Evolutionary conservation across 2,329 filamentous ascomycete species (phyloP), one percentile per base, ranked within the genome.

Genomic region (Microcyclosporella mali): DNA sequence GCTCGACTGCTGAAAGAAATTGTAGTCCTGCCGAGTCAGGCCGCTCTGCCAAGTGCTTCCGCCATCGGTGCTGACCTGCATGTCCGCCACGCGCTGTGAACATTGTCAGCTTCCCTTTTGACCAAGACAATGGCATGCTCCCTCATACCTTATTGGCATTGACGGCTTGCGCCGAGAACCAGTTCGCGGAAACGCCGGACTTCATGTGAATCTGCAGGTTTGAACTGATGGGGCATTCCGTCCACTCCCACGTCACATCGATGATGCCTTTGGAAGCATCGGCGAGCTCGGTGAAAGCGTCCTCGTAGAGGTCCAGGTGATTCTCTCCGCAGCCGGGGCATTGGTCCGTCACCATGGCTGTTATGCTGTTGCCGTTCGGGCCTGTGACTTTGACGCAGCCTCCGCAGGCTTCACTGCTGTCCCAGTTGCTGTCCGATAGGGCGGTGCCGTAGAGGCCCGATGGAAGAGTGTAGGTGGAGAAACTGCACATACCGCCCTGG

Each of bases 131-230:
- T 15, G 19, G 8, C 7, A 18, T 39, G 12, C 18, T 18, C 10
- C 10, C 10, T 18, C 44, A 43, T 36, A 50, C 52, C 45, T 53
- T 46, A 58, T 80, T 81, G 55, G 75, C 66, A 62, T 83, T 82
- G 55, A 81, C 69, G 33, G 83, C 78, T 60, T 84, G 81, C 70
- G 80, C 79, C 36, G 69, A 70, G 65, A 79, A 78, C 74, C 74
- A 78, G 60, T 70, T 70, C 21, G 62, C 56, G 3, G 70, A 73
- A 3, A 71, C 70, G 17, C 72, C 72, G 16, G 68, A 65, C 58
- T 79, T 78, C 64, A 75, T 75, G 60, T 72, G 69, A 17, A 79
- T 65, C 34, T 66, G 52, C 8, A 79, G 60, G 1, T 73, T 70
- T 0, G 65, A 61, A 36, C 67, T 67, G 55, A 78, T 74, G 33